Evolutionary conservation across 2,329 filamentous ascomycete genomes (phyloP), one percentile per base, ranked within the genome.

Genomic region (Ascochyta koolunga): DNA sequence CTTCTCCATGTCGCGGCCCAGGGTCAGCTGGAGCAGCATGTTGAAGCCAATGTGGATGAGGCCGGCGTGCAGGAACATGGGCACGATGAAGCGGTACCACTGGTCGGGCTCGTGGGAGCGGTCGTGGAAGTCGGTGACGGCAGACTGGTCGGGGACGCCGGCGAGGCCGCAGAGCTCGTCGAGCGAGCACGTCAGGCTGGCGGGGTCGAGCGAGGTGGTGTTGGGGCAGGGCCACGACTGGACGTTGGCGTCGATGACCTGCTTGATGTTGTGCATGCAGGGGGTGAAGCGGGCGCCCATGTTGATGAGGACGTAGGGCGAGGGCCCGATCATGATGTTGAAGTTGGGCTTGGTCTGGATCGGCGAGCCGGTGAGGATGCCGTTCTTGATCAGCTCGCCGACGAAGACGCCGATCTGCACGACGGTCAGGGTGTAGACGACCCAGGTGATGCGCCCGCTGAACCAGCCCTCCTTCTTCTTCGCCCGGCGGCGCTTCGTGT

Each of bases 251-350:
- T 85, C 80, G 67, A 88, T 87, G 31, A 93, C 80, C 40, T 81
- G 83, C 37, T 83, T 73, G 60, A 90, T 83, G 64, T 90, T 91
- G 79, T 93, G 93, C 95, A 99, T 99, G 76, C 95, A 99, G 6
- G 93, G 91, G 3, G 89, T 86, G 71, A 90, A 99, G 58, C 95
- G 88, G 35, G 93, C 91, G 54, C 95, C 95, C 91, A 99, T 96
- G 75, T 96, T 96, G 79, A 98, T 96, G 66, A 96, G 85, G 21
- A 98, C 86, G 64, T 91, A 91, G 1, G 88, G 85, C 5, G 93
- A 96, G 1, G 95, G 95, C 0, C 95, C 95, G 69, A 99, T 96
- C 91, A 99, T 96, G 54, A 90, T 89, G 77, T 98, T 99, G 79
- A 99, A 96, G 15, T 82, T 83, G 1, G 95, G 95, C 50, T 93